Conservation (phyloP, 108 stramenopile genomes). For the Epipyxis sp. region DNA sequence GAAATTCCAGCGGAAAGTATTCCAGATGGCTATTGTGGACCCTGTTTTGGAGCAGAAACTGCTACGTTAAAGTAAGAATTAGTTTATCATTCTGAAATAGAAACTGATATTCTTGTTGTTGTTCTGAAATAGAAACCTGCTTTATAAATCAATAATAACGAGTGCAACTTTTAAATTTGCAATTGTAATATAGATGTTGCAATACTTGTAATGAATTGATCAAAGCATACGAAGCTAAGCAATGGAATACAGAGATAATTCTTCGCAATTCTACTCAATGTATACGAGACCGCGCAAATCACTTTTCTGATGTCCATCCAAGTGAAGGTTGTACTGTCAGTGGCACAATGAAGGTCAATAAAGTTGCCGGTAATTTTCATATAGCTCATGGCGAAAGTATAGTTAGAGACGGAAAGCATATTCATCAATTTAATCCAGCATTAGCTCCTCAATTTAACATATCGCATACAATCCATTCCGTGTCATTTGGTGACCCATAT, state of each 20-base stretch:
- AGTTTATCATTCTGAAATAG: background rate
- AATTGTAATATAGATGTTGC: constrained; percentile 66
- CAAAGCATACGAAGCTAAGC: constrained; percentile 67
- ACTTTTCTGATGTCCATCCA: constrained; percentile 23
- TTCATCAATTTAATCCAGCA: constrained; percentile 60
- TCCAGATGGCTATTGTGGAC: constrained; percentile 82
- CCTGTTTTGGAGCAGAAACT: constrained; percentile 84
- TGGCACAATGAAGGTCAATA: constrained; percentile 86
- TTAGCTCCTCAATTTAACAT: constrained; percentile 86
- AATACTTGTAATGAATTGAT: constrained; percentile 77
- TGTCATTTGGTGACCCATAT: constrained; percentile 69
- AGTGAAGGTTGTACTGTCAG: constrained; percentile 80
- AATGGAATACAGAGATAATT: constrained; percentile 71
- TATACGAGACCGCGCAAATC: constrained; percentile 66
- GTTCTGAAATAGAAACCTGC: too few relatives aligned
- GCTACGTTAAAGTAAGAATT: background rate
- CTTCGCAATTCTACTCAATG: constrained; percentile 79
- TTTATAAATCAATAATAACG: too few relatives aligned
- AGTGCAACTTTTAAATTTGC: constrained; percentile 14
- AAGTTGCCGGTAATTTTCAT: constrained; percentile 94
- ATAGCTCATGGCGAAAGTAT: constrained; percentile 94
- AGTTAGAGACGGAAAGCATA: constrained; percentile 61
- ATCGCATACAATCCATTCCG: constrained; percentile 80
- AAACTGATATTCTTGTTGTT: too few relatives aligned
- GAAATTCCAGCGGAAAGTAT: constrained; percentile 47